Evolutionary conservation across 192 early-diverging fungal genomes (phyloP), one percentile per base, ranked within the genome.

Genomic region (Coemansia sp.): DNA sequence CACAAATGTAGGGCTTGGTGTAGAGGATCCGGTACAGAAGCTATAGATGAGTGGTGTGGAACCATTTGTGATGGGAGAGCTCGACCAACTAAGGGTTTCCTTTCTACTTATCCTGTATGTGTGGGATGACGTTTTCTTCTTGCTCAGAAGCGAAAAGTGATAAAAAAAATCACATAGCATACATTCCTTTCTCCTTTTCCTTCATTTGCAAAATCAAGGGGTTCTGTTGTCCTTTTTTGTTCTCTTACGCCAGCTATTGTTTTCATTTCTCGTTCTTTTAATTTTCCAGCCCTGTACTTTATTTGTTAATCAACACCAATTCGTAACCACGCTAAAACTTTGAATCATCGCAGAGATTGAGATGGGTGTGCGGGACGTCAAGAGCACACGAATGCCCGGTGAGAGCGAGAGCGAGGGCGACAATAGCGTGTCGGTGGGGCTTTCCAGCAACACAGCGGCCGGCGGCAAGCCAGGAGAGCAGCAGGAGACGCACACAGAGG

Each of bases 1-100:
- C 32, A 45, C 42, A 36, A 67, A 49, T 11, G 42, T 41, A 6
- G 59, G 59, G 43, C 9, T 65, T 10, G 63, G 47, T 4, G 40
- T 41, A 36, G 49, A 32, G 18, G 62, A 43, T 12, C 26, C 39
- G 32, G 32, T 32, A 32, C 32, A 32, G 1, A 32, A 32, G 32
- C 32, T 4, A 32, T 32, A 32, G 32, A n/a, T n/a, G n/a, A n/a
- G n/a, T n/a, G n/a, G n/a, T n/a, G n/a, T n/a, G n/a, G 32, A 32
- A 32, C 1, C 32, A 2, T 32, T 2, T 32, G 32, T 32, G 32
- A 32, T 4, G 32, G 32, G 4, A 32, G 32, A 32, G 32, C 32
- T 32, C 2, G 32, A 32, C 32, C 32, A 32, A 32, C 32, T 2
- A 32, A 2, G 4, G 3, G 3, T 32, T 32, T 2, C 0, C 32